Base-by-base conservation (phyloP, 2,329 filamentous ascomycete species). In the Aspergillus caelatus region DNA sequence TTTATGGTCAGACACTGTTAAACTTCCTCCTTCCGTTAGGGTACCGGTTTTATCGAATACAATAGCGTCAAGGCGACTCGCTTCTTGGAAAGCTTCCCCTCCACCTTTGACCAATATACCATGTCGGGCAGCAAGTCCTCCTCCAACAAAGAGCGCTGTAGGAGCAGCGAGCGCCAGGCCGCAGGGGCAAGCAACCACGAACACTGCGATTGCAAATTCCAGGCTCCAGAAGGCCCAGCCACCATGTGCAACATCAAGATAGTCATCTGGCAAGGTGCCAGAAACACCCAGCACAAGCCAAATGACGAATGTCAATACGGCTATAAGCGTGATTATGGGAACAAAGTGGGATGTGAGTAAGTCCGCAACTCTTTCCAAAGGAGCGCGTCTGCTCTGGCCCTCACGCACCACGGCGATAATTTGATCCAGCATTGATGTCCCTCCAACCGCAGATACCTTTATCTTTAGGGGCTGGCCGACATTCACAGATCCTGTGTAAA, bases 21-120 rank as follows among this genome's bases (percentile, higher is more conserved):
- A 81, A 53, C 85, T 83, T n/a, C 84, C 85, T 21, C 86, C 86
- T 70, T 90, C 81, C 0, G 92, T 95, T 62, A 96, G 80, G 0
- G 92, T 96, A 1, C 92, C 92, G 0, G 92, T 96, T 82, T 96
- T 95, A 83, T 96, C 92, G 74, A 96, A 95, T 0, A 95, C 90
- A 45, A 95, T 88, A 58, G 89, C 90, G 74, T 93, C 88, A 52
- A 94, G 84, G 12, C 86, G 86, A 74, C 91, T 93, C 4, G 92
- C 92, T 79, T 93, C 92, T 75, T 94, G 91, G 73, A 95, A 94
- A 0, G 92, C 92, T 74, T 94, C 91, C 39, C 92, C 92, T 26
- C 92, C 92, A 26, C 92, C 92, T 77, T 93, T 93, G 69, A 91
- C 92, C 1, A 96, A 82, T 60, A 96, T 93, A 1, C 92, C 92